Evolutionary conservation across 805 yeast genomes (phyloP), one percentile per base, ranked within the genome.

Genomic region (Candida schatavii): DNA sequence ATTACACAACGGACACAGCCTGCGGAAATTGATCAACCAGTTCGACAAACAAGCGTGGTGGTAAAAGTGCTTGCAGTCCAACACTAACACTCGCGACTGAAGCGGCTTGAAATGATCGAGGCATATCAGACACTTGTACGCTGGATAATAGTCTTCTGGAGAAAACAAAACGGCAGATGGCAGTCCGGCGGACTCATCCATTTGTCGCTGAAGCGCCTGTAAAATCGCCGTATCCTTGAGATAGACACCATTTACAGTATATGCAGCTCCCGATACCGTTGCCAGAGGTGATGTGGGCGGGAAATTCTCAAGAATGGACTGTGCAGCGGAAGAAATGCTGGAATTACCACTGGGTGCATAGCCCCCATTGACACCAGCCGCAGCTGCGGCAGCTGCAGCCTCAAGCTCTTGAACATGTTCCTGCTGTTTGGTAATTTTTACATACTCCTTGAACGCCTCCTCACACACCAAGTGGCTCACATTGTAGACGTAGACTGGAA

Each of bases 11-110:
- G 86, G 86, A 50, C 86, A 81, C 27, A 66, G 62, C 43, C 77
- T 66, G 40, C 73, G 67, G 50, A 78, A 76, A 46, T 68, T 66
- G 13, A 80, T 68, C 33, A 80, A 67, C 86, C 86, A 81, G 44
- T 77, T 77, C 19, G 80, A 64, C 38, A 81, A 70, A 54, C 86
- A 81, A 20, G 62, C 64, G 34, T 72, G 73, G 52, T 81, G 86
- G 59, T 72, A 81, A 46, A 79, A 77, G 55, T 81, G 86, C 39
- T 75, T 74, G 54, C 86, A 81, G 5, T 79, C 80, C 37, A 81
- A 63, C 18, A 72, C 64, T 61, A 80, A 64, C 15, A 81, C 78
- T 37, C 65, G 62, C 18, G 77, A 66, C 42, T 61, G 63, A 25
- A 77, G 69, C 13, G 74, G 72, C 9, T 62, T 58, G 50, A 74